Percentiles rank a stretch among this genome's conserved stretches.
Conservation (phyloP, 768 basidiomycete genomes). For the Boletus coccyginus region DNA sequence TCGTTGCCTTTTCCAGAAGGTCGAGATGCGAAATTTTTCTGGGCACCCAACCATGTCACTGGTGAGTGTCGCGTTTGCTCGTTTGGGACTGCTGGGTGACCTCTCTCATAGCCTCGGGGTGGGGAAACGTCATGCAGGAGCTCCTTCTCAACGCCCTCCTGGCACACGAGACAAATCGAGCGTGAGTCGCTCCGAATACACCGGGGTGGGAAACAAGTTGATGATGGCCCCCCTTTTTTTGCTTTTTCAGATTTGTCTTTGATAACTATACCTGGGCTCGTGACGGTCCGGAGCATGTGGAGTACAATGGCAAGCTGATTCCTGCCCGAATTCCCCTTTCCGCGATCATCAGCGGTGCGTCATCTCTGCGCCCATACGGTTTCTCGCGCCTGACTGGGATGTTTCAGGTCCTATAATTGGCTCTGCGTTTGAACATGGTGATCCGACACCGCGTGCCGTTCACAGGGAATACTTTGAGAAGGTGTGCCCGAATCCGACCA, state of each 20-base stretch:
- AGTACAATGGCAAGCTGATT: slow-evolving; percentile 48
- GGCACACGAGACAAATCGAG: slow-evolving; percentile 43
- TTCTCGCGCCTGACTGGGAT: neutral
- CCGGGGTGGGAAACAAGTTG: neutral
- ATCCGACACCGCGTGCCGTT: slow-evolving; percentile 43
- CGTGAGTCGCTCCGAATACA: slow-evolving; percentile 37
- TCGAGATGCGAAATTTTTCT: slow-evolving; percentile 42
- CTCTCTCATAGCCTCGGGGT: slow-evolving; percentile 44
- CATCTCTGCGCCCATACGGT: neutral
- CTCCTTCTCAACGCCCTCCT: slow-evolving; percentile 51
- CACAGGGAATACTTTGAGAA: slow-evolving; percentile 42
- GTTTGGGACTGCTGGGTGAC: neutral
- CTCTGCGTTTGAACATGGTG: slow-evolving; percentile 34
- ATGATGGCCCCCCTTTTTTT: neutral
- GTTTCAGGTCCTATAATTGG: slow-evolving; percentile 43
- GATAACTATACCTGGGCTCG: slow-evolving; percentile 57
- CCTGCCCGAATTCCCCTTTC: slow-evolving; percentile 56
- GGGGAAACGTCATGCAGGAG: slow-evolving; percentile 64
- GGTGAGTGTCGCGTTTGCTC: slow-evolving; percentile 25
- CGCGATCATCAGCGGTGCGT: slow-evolving; percentile 48
- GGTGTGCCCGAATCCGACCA: slow-evolving; percentile 44
- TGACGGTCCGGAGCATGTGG: slow-evolving; percentile 40
- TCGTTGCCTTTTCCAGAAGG: slow-evolving; percentile 41
- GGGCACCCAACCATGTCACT: slow-evolving; percentile 46
- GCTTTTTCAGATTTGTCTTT: slow-evolving; percentile 48